phyloP scores from a whole-genome alignment of 1,284 basidiomycete species.

The Phellopilus nigrolimitatus region DNA sequence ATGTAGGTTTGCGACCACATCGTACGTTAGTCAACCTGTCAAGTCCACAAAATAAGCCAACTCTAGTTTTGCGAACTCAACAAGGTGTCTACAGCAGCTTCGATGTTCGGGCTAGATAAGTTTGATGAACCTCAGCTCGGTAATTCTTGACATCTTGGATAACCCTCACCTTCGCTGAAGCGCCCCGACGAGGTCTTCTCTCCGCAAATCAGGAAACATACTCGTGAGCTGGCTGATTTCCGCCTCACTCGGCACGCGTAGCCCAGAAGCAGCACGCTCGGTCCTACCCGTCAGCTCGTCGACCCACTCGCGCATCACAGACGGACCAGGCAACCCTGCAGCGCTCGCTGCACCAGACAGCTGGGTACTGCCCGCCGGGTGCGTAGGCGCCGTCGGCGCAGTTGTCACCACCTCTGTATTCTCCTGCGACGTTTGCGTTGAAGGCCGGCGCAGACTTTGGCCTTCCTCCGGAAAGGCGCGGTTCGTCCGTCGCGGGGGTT shows the following conservation, averaged over 20 bases:
- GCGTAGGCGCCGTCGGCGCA: conserved; percentile 35
- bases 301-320: conserved; percentile 79
- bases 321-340: conserved; percentile 28
- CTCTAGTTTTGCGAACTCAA: conserved; percentile 41
- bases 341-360: conserved; percentile 15
- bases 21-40: background rate
- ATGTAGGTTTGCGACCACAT: background rate
- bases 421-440: conserved; percentile 22
- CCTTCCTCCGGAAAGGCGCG: conserved; percentile 53
- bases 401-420: conserved; percentile 57
- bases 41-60: background rate
- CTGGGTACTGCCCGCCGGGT: conserved; percentile 5
- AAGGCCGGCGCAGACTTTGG: conserved; percentile 7
- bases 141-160: background rate
- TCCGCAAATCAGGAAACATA: conserved; percentile 80
- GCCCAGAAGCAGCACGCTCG: conserved; percentile 40
- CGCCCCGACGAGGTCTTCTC: conserved; percentile 72
- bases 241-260: conserved; percentile 66
- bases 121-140: conserved; percentile 13
- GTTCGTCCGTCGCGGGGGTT: conserved; percentile 48
- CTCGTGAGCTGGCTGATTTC: conserved; percentile 70
- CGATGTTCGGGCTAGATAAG: conserved; percentile 61
- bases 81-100: conserved; percentile 78
- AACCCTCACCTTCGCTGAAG: conserved; percentile 72
- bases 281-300: conserved; percentile 69